Evolutionary conservation across 148 eudicot genomes (phyloP), one percentile per base, ranked within the genome.

Genomic region (Fagopyrum tataricum): DNA sequence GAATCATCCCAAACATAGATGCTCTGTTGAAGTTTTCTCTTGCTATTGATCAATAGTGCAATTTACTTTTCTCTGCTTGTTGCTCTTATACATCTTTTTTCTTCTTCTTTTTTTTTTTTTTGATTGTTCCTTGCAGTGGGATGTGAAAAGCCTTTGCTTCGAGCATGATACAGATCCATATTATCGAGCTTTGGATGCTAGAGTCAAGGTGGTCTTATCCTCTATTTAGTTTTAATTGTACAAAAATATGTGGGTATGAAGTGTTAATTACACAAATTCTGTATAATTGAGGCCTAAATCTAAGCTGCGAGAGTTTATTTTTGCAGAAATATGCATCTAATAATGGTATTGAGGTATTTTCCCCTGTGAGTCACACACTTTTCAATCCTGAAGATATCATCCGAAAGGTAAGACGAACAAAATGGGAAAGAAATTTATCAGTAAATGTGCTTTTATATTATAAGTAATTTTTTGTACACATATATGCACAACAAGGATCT

Each of bases 161-260:
- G 98, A 93, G 81, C 84, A 79, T 76, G 97, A 91, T 76, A 91
- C 90, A 8, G 98, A 93, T 61, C 98, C 98, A 58, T 93, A 93
- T 62, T 93, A 93, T 81, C 94, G 79, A 84, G 91, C 88, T 81
- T 80, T 93, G 72, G 91, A 86, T 82, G 77, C 81, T 59, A 84
- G 82, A 87, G 84, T 93, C 11, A 83, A 89, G 90, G 98, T 93
- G 73, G 37, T 12, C 15, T n/a, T 13, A 23, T 47, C 52, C 8
- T 26, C 14, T 23, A 2, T 42, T 72, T 7, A 56, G 20, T 15
- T 56, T 18, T 24, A 3, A 5, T 18, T 56, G 21, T 20, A 56
- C 3, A 6, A 18, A 26, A 31, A 31, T 31, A 0, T 31, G 37
- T 31, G 49, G 1, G 7, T 5, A 46, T 46, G 10, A 46, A 46